Conservation (phyloP, 106 monocot genomes). For the Acorus calamus region DNA sequence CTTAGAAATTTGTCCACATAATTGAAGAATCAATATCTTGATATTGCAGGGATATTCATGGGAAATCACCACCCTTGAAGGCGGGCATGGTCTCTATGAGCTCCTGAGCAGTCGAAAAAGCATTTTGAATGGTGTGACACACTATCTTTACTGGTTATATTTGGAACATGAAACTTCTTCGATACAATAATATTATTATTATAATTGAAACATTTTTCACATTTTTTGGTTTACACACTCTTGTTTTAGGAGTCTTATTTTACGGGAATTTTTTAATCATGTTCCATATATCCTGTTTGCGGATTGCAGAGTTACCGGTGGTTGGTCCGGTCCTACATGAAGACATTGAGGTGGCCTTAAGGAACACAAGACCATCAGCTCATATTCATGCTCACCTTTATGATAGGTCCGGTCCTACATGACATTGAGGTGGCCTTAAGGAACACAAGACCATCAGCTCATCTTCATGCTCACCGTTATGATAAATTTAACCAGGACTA, state of each 20-base stretch:
- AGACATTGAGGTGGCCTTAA: conserved; percentile 75
- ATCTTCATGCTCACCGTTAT: no score
- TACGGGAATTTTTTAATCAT: no score
- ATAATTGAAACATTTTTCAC: no score
- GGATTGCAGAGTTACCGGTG: conserved; percentile 51
- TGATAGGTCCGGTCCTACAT: no score
- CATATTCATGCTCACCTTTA: conserved; percentile 91
- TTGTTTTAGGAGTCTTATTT: no score
- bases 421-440: no score
- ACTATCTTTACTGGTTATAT: no score
- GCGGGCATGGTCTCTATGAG: conserved; percentile 79
- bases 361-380: conserved; percentile 90
- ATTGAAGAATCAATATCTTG: neutral
- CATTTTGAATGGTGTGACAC: conserved; percentile 58
- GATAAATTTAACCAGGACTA: conserved; percentile 88
- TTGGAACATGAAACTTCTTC: no score
- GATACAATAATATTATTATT: no score
- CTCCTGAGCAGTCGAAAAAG: conserved; percentile 54
- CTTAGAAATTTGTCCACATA: neutral
- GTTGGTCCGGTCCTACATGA: conserved; percentile 56
- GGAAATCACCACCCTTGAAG: conserved; percentile 94
- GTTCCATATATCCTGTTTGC: no score
- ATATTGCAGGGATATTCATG: conserved; percentile 74
- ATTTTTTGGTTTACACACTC: no score
- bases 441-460: no score